Evolutionary conservation across 768 basidiomycete genomes (phyloP).

Genomic region (Hygrophoropsis aurantiaca): DNA sequence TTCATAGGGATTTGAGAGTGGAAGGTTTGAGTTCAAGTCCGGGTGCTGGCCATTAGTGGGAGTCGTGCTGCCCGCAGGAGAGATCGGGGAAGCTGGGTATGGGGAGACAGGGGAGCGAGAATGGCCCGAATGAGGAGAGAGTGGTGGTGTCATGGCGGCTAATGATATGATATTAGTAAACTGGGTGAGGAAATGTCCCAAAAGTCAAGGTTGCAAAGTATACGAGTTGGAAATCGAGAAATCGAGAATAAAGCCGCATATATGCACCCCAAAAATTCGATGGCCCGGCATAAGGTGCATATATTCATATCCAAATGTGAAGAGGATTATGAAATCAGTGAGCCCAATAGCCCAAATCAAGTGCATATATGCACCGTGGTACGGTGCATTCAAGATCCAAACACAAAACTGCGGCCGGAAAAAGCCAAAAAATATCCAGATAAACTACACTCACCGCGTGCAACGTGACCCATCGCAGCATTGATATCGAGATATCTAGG

Average conservation of each 20-base stretch:
- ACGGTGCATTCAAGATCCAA: too few species aligned
- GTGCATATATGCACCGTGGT: too few species aligned
- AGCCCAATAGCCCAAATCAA: too few species aligned
- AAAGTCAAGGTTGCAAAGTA: background rate
- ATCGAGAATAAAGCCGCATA: background rate
- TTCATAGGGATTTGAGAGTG: slow-evolving; percentile 21
- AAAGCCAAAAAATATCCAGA: slow-evolving; percentile 5
- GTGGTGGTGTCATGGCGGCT: slow-evolving; percentile 32
- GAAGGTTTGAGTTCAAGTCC: slow-evolving; percentile 5
- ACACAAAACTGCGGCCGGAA: background rate
- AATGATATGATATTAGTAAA: background rate
- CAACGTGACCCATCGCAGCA: slow-evolving; percentile 24
- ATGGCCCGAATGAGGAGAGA: slow-evolving; percentile 32
- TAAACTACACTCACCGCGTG: slow-evolving; percentile 33
- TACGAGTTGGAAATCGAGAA: background rate
- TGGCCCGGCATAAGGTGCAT: too few species aligned
- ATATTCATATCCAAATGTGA: too few species aligned
- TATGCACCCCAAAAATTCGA: too few species aligned
- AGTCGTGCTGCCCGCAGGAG: slow-evolving; percentile 10
- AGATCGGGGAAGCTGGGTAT: slow-evolving; percentile 21
- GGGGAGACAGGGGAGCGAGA: slow-evolving; percentile 36
- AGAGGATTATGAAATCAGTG: too few species aligned
- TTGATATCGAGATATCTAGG: slow-evolving; percentile 51
- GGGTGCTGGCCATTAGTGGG: slow-evolving; percentile 16
- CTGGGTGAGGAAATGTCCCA: background rate